Conservation (phyloP, 2,329 filamentous ascomycete genomes). For the Aspergillus alliaceus region DNA sequence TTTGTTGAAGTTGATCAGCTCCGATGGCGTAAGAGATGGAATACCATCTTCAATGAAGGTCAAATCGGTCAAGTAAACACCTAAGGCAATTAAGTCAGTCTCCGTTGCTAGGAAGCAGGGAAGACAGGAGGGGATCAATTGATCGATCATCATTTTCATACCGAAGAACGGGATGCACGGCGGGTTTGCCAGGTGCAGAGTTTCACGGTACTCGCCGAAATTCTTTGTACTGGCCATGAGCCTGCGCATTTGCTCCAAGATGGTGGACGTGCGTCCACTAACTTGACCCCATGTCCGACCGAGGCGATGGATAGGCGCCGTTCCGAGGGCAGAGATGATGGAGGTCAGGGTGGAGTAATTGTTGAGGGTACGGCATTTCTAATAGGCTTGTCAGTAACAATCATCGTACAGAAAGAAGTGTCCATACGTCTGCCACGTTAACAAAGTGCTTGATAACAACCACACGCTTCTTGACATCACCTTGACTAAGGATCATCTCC, state of each 20-base stretch:
- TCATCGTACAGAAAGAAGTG: neutral
- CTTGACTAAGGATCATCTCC: constrained; percentile 95
- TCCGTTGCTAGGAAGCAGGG: neutral
- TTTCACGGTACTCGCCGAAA: constrained; percentile 94
- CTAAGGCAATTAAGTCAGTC: constrained; percentile 44
- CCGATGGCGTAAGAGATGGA: constrained; percentile 91
- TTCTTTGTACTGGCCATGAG: constrained; percentile 98
- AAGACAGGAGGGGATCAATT: neutral
- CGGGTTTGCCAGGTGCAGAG: constrained; percentile 86
- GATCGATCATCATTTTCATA: constrained; percentile 51
- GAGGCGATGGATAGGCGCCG: constrained; percentile 89
- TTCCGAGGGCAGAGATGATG: constrained; percentile 93
- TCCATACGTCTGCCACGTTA: constrained; percentile 79
- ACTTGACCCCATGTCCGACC: constrained; percentile 94
- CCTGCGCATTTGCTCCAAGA: constrained; percentile 86
- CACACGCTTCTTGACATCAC: constrained; percentile 92
- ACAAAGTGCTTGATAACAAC: constrained; percentile 99
- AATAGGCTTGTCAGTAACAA: constrained; percentile 10
- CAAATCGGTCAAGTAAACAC: constrained; percentile 93
- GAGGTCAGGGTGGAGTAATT: constrained; percentile 98
- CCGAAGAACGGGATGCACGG: constrained; percentile 98
- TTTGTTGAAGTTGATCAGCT: constrained; percentile 98
- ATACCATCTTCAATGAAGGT: constrained; percentile 99
- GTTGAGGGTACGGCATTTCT: constrained; percentile 93
- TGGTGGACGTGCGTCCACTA: constrained; percentile 75